These are phyloP conservation scores for Chenopodium suecicum DNA, from an alignment of 148 eudicot genomes.

Conservation along the genomic window DNA sequence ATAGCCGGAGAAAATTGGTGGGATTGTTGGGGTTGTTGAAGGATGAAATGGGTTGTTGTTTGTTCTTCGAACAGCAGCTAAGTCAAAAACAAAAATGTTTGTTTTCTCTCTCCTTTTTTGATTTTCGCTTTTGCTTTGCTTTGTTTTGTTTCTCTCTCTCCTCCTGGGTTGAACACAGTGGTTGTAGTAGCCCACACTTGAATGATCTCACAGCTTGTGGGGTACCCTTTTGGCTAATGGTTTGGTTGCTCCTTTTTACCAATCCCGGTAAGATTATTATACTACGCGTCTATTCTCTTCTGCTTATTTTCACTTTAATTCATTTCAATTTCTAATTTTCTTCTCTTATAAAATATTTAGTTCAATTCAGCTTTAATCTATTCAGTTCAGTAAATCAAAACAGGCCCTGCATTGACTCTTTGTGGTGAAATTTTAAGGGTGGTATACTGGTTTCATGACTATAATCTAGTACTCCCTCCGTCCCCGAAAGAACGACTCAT, in stretches of 20 bases:
- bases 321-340: too few relatives aligned
- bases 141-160: background rate
- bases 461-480: too few relatives aligned
- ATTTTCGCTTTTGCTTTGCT: background rate
- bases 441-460: too few relatives aligned
- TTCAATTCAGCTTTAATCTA: too few relatives aligned
- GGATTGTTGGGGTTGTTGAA: conserved; percentile 12
- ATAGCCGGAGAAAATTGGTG: background rate
- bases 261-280: background rate
- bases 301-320: too few relatives aligned
- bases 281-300: too few relatives aligned
- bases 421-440: too few relatives aligned
- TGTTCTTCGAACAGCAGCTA: background rate
- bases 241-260: conserved; percentile 8
- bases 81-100: conserved; percentile 19
- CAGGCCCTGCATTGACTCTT: too few relatives aligned
- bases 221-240: background rate
- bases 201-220: conserved; percentile 14
- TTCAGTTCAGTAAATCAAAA: too few relatives aligned
- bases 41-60: background rate
- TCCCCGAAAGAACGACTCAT: too few relatives aligned
- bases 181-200: conserved; percentile 8
- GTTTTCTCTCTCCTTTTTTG: background rate
- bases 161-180: background rate
- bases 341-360: too few relatives aligned